Conservation (phyloP, 2,329 filamentous ascomycete genomes). For the Fonsecaea multimorphosa region DNA sequence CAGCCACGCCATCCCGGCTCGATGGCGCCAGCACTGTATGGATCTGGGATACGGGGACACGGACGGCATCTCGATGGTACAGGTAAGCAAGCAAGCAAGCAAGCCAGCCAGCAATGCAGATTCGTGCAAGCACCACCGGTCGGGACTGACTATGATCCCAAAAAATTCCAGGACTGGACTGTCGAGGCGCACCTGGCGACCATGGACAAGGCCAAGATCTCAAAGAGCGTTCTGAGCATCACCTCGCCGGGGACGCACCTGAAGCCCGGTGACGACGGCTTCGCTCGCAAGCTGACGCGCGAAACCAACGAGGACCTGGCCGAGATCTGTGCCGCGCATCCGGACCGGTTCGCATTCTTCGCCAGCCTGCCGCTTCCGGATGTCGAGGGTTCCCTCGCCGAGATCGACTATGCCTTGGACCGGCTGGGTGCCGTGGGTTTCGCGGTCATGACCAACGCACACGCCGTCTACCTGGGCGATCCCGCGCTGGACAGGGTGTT, state of each 20-base stretch:
- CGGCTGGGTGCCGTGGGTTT: conserved; percentile 56
- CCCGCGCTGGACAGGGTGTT: conserved; percentile 53
- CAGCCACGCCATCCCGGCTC: conserved; percentile 16
- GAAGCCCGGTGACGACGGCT: conserved; percentile 43
- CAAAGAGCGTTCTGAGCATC: conserved; percentile 60
- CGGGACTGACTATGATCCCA: neutral
- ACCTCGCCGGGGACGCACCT: conserved; percentile 60
- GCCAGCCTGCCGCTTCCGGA: conserved; percentile 60
- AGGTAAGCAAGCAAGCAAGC: conserved; percentile 9
- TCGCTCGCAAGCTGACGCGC: conserved; percentile 46
- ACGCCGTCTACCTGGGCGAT: conserved; percentile 60
- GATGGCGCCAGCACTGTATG: conserved; percentile 22
- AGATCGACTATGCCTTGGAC: conserved; percentile 53
- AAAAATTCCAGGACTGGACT: conserved; percentile 51
- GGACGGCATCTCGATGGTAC: conserved; percentile 22
- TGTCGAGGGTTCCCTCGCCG: conserved; percentile 52
- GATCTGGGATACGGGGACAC: conserved; percentile 14
- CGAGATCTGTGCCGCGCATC: conserved; percentile 43
- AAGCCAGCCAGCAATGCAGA: neutral
- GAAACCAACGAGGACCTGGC: conserved; percentile 42
- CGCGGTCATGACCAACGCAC: conserved; percentile 57
- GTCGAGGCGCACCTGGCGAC: conserved; percentile 53
- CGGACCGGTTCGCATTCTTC: conserved; percentile 56
- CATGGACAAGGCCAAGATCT: conserved; percentile 57
- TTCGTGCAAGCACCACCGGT: neutral